These are phyloP conservation scores for Mollisiaceae sp. DNA, from an alignment of 2,329 filamentous ascomycete genomes.

Conservation along the genomic window DNA sequence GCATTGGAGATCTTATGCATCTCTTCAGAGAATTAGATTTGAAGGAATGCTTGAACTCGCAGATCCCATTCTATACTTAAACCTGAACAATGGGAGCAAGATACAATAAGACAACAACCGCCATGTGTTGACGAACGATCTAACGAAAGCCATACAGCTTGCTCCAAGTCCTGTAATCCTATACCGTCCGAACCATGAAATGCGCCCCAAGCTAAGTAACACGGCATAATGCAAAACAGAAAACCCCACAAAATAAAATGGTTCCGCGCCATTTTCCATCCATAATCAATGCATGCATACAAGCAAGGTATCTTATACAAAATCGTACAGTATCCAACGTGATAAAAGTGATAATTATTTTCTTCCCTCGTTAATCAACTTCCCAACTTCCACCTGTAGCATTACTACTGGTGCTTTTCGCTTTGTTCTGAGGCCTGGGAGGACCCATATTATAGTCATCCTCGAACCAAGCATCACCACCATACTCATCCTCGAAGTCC, in stretches of 20 bases:
- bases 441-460: slow-evolving; percentile 59
- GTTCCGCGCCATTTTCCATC: slow-evolving; percentile 1
- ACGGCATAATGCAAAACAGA: slow-evolving; percentile 1
- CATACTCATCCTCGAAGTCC: slow-evolving; percentile 55
- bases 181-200: slow-evolving; percentile 6
- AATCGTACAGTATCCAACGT: slow-evolving; percentile 7
- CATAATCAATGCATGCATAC: slow-evolving; percentile 7
- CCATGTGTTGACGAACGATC: neutral
- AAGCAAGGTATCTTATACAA: slow-evolving; percentile 13
- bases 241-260: slow-evolving; percentile 1
- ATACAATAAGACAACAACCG: neutral
- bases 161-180: neutral
- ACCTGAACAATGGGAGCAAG: neutral
- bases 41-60: neutral
- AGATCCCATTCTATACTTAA: neutral
- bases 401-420: slow-evolving; percentile 17
- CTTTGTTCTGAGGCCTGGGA: slow-evolving; percentile 16
- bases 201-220: neutral
- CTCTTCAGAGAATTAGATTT: neutral
- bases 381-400: slow-evolving; percentile 27
- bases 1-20: neutral
- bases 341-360: slow-evolving; percentile 5
- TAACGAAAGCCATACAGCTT: neutral
- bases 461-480: slow-evolving; percentile 60
- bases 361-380: slow-evolving; percentile 19